Evolutionary conservation across 2,329 filamentous ascomycete species (phyloP), one percentile per base, ranked within the genome.

Genomic region (Leptographium lundbergii): DNA sequence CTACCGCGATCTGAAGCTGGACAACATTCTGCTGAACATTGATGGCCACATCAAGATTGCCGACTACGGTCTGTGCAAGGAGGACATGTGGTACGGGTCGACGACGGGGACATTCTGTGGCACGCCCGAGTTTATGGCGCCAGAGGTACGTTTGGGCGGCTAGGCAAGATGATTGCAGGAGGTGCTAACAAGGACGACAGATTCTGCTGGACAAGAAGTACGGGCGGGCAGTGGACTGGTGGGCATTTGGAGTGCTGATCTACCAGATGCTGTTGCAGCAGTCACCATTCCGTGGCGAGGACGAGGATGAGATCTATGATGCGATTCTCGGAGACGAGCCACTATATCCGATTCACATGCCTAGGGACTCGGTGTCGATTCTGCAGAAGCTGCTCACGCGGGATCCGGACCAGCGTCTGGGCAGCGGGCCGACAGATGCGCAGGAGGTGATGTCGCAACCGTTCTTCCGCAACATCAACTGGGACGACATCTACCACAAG

Each of bases 201-300:
- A 99, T 99, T 74, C 77, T 99, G 42, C 79, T 97, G 60, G 94
- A 99, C 72, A 99, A 99, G 79, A 97, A 96, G 70, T 99, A 99
- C 68, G 92, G 91, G 53, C 87, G 94, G 60, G 90, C 94, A 19
- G 94, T 99, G 51, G 94, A 99, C 72, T 99, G 94, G 94, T 99
- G 94, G 94, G 95, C 95, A 7, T 99, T 99, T 73, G 94, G 94
- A 71, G 94, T 99, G 36, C 77, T 99, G 67, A 99, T 99, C 68
- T 99, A 99, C 76, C 94, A 99, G 73, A 99, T 99, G 95, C 87
- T 99, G 60, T 83, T 99, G 55, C 95, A 99, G 70, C 95, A 99
- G 72, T 97, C 92, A 34, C 94, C 94, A 0, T 99, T 99, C 87
- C 87, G 94, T 67, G 94, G 94, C 68, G 95, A 99, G 72, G 94